These are phyloP conservation scores for Phaffia rhodozyma DNA, from an alignment of 1,284 basidiomycete species.

Conservation along the genomic window DNA sequence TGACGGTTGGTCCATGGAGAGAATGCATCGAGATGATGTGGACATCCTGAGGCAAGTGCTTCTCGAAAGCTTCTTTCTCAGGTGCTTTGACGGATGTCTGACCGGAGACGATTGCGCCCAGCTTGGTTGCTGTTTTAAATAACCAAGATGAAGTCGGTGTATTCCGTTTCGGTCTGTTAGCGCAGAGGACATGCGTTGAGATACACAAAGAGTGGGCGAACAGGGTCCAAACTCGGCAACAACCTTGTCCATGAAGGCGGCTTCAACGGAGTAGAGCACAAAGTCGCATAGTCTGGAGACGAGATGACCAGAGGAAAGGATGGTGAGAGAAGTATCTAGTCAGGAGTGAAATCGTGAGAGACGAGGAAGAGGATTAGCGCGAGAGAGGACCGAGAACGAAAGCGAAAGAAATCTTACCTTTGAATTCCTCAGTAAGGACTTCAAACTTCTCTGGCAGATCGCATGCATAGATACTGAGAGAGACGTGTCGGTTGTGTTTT, in stretches of 20 bases:
- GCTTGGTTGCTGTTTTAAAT: conserved; percentile 60
- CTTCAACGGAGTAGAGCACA: conserved; percentile 88
- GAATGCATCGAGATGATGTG: conserved; percentile 90
- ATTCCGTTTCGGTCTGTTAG: neutral
- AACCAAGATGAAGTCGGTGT: neutral
- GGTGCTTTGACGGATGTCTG: conserved; percentile 97
- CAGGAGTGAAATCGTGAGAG: conserved; percentile 16
- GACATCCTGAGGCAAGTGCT: conserved; percentile 70
- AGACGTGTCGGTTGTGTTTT: no score
- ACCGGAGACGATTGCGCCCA: conserved; percentile 82
- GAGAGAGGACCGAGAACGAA: neutral
- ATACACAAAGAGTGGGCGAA: conserved; percentile 36
- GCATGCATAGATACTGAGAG: conserved; percentile 72
- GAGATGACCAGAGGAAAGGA: conserved; percentile 64
- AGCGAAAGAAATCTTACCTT: conserved; percentile 39
- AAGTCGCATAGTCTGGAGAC: conserved; percentile 77
- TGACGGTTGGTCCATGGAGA: conserved; percentile 84
- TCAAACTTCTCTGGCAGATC: conserved; percentile 72
- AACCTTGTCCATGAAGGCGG: conserved; percentile 71
- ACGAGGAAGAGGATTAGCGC: neutral
- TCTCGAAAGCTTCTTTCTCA: conserved; percentile 81
- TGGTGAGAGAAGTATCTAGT: conserved; percentile 44
- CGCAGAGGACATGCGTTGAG: neutral
- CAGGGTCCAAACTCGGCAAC: conserved; percentile 85
- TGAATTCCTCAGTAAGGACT: conserved; percentile 49